Evolutionary conservation across 2,329 filamentous ascomycete species (phyloP).

Genomic region (Trichoderma oligosporum): DNA sequence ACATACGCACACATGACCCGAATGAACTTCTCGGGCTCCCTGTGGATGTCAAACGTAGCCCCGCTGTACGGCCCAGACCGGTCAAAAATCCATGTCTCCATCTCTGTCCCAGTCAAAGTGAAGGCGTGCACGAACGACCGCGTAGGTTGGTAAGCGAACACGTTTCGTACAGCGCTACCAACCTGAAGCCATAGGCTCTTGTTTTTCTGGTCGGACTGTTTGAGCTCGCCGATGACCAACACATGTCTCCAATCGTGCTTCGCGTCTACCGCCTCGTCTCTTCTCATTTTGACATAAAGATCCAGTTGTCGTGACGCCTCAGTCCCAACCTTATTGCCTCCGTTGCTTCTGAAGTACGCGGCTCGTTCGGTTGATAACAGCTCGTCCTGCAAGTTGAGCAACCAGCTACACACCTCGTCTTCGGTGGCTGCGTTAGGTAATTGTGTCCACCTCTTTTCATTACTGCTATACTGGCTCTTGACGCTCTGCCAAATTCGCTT

Average conservation of each 20-base stretch:
- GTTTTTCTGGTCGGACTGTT: background rate
- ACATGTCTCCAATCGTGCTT: background rate
- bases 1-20: constrained; percentile 14
- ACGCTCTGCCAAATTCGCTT: background rate
- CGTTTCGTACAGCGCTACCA: constrained; percentile 4
- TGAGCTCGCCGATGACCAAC: background rate
- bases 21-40: constrained; percentile 13
- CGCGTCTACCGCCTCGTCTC: background rate
- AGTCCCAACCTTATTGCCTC: background rate
- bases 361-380: background rate
- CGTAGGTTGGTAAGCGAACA: background rate
- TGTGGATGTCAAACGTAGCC: constrained; percentile 10
- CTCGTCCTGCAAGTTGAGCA: too few relatives aligned
- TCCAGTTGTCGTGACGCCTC: background rate
- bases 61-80: constrained; percentile 15
- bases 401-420: too few relatives aligned
- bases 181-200: constrained; percentile 4
- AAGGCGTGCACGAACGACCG: background rate
- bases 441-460: too few relatives aligned
- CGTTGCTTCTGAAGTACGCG: background rate
- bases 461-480: too few relatives aligned
- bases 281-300: background rate
- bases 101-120: background rate
- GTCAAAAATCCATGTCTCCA: constrained; percentile 8
- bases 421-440: too few relatives aligned